phyloP scores from a whole-genome alignment of 345 rosid species.

The Sisymbrium altissimum region DNA sequence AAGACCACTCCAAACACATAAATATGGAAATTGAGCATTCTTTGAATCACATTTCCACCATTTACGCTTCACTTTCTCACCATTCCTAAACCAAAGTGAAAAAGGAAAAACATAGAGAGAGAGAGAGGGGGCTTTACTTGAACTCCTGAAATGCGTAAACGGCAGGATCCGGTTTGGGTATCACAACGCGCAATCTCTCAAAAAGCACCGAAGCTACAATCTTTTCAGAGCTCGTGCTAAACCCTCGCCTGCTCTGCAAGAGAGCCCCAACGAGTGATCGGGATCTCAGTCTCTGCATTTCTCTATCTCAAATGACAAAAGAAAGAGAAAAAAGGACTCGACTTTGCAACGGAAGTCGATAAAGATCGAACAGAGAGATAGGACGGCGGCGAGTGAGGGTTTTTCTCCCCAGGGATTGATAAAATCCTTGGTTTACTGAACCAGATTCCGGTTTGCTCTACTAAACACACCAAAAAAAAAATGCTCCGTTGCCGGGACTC shows the following conservation, averaged over 20 bases:
- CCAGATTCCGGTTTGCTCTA: neutral
- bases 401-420: neutral
- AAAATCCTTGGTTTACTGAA: neutral
- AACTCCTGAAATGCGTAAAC: slow-evolving; percentile 93
- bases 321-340: slow-evolving; percentile 30
- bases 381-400: slow-evolving; percentile 1
- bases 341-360: neutral
- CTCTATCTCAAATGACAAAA: slow-evolving; percentile 11
- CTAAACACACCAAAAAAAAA: neutral
- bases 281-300: slow-evolving; percentile 49
- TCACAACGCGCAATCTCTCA: slow-evolving; percentile 87
- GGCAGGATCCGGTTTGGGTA: slow-evolving; percentile 85
- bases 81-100: neutral
- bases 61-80: neutral
- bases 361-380: neutral
- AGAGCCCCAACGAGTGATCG: slow-evolving; percentile 35
- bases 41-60: too few relatives aligned
- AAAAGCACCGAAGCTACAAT: slow-evolving; percentile 89
- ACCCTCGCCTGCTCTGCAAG: slow-evolving; percentile 36
- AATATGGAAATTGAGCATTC: neutral
- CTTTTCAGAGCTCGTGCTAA: slow-evolving; percentile 65
- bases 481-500: neutral
- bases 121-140: slow-evolving; percentile 51
- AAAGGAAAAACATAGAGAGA: neutral
- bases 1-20: neutral